A percentile compares a stretch with the other conserved stretches of the same genome.
Conservation (phyloP, 176 grass and related monocot genomes). For the Oryza brachyantha region DNA sequence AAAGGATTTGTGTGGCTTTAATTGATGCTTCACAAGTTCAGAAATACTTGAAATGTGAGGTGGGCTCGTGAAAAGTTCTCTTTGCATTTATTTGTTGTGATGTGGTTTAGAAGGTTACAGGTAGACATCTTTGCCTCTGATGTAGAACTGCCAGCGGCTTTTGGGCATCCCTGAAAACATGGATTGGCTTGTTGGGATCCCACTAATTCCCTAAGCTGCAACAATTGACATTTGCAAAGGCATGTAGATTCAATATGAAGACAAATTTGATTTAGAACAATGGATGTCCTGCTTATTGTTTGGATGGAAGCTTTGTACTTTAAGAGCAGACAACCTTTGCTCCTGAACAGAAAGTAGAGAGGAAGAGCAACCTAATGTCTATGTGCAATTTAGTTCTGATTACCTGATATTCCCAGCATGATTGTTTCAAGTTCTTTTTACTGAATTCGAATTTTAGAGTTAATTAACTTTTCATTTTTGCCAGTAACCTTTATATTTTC, state of each 20-base stretch:
- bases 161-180: not conserved
- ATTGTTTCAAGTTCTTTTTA: not conserved
- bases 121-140: conserved; percentile 31
- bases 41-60: not conserved
- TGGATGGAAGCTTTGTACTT: not conserved
- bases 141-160: conserved; percentile 10
- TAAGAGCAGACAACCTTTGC: not conserved
- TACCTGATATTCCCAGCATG: not conserved
- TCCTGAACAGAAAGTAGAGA: not conserved
- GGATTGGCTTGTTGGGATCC: not conserved
- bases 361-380: not conserved
- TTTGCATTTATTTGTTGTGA: conserved; percentile 14
- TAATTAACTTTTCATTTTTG: not conserved
- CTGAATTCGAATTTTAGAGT: not conserved
- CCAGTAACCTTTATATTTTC: no score
- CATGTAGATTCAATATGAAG: not conserved
- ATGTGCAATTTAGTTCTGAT: not conserved
- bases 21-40: not conserved
- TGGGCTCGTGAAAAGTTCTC: not conserved
- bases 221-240: not conserved
- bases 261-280: not conserved
- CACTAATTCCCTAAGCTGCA: not conserved
- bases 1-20: not conserved
- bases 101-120: conserved; percentile 35
- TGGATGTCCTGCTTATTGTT: not conserved